These are phyloP conservation scores for Penicillium angulare DNA, from an alignment of 495 filamentous ascomycete genomes.

Conservation along the genomic window DNA sequence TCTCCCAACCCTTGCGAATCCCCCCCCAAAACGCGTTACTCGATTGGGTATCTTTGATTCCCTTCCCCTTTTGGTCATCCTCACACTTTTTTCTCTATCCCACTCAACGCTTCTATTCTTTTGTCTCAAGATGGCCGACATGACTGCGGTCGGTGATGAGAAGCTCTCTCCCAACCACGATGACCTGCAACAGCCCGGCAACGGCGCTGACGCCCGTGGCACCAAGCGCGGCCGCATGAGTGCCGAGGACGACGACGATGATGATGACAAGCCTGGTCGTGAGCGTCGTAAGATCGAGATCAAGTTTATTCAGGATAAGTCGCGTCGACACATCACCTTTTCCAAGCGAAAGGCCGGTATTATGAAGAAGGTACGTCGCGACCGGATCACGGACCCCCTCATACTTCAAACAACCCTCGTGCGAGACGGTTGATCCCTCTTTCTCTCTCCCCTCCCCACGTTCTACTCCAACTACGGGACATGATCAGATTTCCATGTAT, in stretches of 20 bases:
- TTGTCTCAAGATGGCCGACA: conserved; percentile 38
- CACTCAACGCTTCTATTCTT: conserved; percentile 1
- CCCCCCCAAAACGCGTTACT: conserved; percentile 53
- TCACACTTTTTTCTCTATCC: conserved; percentile 7
- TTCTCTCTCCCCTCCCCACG: not conserved
- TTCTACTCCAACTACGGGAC: too few species aligned
- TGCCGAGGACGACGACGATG: conserved; percentile 95
- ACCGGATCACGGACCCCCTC: not conserved
- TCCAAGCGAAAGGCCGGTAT: conserved; percentile 99
- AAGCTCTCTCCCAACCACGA: conserved; percentile 51
- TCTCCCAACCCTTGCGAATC: conserved; percentile 43
- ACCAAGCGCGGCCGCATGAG: conserved; percentile 85
- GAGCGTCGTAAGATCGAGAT: conserved; percentile 99
- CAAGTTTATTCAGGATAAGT: conserved; percentile 99
- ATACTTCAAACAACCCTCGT: too few species aligned
- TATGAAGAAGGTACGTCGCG: conserved; percentile 94
- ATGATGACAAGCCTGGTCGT: conserved; percentile 96
- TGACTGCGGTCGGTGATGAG: conserved; percentile 47
- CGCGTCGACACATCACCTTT: conserved; percentile 99
- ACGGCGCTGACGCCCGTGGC: conserved; percentile 70
- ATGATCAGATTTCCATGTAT: too few species aligned
- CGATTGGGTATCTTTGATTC: conserved; percentile 49
- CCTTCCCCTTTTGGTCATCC: conserved; percentile 50
- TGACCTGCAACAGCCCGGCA: conserved; percentile 51
- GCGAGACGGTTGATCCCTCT: too few species aligned